Evolutionary conservation across 305 asterid genomes (phyloP), one percentile per base, ranked within the genome.

Genomic region (Ajuga reptans): DNA sequence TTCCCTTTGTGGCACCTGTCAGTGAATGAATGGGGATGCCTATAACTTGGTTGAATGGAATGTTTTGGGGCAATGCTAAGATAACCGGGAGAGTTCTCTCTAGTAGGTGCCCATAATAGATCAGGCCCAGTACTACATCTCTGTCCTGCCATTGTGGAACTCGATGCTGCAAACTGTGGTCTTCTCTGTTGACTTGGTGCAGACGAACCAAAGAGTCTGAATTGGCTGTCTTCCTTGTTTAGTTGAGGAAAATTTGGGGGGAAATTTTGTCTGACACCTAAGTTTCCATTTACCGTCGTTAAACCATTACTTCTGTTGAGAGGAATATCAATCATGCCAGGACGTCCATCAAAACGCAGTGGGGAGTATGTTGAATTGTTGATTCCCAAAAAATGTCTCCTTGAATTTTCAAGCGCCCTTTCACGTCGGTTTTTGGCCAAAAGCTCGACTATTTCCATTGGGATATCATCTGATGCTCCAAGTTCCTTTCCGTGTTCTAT

Each of bases 381-480:
- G 56, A 74, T 65, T 47, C 72, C 76, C 55, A 34, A 43, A n/a
- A 71, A 12, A 64, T 64, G 63, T 33, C 47, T 51, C 64, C 78
- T 85, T 11, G 77, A 74, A 61, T 77, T 77, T 39, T 75, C 87
- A 58, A 75, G 80, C n/a, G 73, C 82, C 71, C 87, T 69, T 70
- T 90, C 92, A 21, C 72, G 85, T 66, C 85, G 92, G 55, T 86
- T 83, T 77, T 67, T 79, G 47, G 96, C 97, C 83, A 91, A 70
- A 9, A 89, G 78, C 63, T 89, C 96, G 9, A 87, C 97, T 58
- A 94, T 85, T 52, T 89, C 99, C 96, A 89, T 89, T 0, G 97
- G 96, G 50, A 88, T 87, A 43, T 86, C 97, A 71, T 94, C 96
- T 5, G 90, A 76, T 21, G 79, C 65, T 43, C 75, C 84, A 15